phyloP scores from a whole-genome alignment of 2,329 filamentous ascomycete species.

The Chrysosporium queenslandicum region DNA sequence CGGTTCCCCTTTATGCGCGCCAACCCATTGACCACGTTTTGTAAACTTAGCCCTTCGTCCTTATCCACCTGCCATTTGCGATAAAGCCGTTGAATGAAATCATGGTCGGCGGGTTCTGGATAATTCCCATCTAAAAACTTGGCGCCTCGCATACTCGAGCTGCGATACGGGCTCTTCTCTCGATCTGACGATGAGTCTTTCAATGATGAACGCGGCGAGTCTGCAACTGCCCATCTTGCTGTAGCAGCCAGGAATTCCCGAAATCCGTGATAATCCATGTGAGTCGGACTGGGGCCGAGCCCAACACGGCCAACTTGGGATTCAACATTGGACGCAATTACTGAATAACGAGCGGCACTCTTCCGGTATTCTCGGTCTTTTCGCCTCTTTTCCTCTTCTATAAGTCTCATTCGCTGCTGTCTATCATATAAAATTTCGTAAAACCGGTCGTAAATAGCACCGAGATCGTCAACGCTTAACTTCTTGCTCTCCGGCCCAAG shows the following conservation, averaged over 20 bases:
- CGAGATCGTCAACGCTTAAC: conserved; percentile 72
- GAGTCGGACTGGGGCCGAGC: conserved; percentile 74
- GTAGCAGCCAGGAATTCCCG: conserved; percentile 85
- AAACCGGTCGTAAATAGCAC: conserved; percentile 86
- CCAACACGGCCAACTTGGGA: conserved; percentile 80
- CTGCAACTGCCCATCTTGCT: conserved; percentile 85
- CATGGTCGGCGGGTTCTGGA: conserved; percentile 75
- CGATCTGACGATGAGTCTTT: conserved; percentile 43
- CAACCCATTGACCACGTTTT: conserved; percentile 84
- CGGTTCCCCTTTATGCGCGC: conserved; percentile 84
- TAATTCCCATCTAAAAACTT: conserved; percentile 45
- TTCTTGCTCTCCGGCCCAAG: conserved; percentile 92
- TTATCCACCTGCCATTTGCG: conserved; percentile 75
- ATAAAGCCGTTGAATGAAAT: conserved; percentile 85
- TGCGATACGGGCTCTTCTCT: conserved; percentile 51
- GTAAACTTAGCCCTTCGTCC: conserved; percentile 67
- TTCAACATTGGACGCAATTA: conserved; percentile 41
- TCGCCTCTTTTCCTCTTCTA: conserved; percentile 62
- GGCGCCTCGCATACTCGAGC: conserved; percentile 46
- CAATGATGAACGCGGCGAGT: conserved; percentile 57
- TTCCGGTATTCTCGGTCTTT: conserved; percentile 49
- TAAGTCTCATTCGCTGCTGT: conserved; percentile 67
- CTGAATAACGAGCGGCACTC: conserved; percentile 30
- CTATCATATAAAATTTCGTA: conserved; percentile 86
- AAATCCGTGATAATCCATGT: conserved; percentile 97